phyloP scores from a whole-genome alignment of 768 basidiomycete genomes.

The Sistotremastrum suecicum region DNA sequence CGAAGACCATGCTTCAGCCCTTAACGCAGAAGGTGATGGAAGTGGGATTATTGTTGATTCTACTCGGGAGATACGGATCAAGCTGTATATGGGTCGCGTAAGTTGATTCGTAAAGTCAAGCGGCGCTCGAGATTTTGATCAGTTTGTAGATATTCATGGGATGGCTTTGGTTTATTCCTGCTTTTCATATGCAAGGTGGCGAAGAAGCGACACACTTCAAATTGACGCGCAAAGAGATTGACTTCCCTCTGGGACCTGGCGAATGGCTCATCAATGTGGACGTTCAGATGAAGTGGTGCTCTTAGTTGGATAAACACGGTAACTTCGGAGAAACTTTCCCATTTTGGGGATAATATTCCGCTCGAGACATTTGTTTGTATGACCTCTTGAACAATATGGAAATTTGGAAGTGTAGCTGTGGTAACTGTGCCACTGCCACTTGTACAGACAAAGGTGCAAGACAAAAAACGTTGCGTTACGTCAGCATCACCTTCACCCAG shows the following conservation, averaged over 20 bases:
- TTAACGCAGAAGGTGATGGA: slow-evolving; percentile 12
- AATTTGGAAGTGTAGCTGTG: too few species aligned
- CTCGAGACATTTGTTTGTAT: too few species aligned
- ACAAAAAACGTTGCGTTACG: too few species aligned
- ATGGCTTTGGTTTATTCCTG: slow-evolving; percentile 80
- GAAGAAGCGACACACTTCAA: slow-evolving; percentile 22
- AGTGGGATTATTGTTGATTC: slow-evolving; percentile 48
- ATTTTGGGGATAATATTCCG: too few species aligned
- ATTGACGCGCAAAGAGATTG: slow-evolving; percentile 49
- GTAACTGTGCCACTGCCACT: too few species aligned
- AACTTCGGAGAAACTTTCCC: too few species aligned
- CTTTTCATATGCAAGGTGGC: slow-evolving; percentile 51
- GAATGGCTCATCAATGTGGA: slow-evolving; percentile 50
- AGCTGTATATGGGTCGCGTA: slow-evolving; percentile 62
- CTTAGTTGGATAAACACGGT: slow-evolving; percentile 5
- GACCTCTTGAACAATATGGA: too few species aligned
- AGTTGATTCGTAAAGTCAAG: slow-evolving; percentile 3
- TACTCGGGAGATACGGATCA: slow-evolving; percentile 51
- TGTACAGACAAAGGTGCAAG: too few species aligned
- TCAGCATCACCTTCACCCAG: too few species aligned
- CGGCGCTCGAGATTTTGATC: slow-evolving; percentile 3
- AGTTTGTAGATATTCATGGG: slow-evolving; percentile 50
- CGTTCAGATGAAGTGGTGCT: slow-evolving; percentile 40
- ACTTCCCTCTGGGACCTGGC: slow-evolving; percentile 69
- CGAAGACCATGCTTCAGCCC: slow-evolving; percentile 24